phyloP scores from a whole-genome alignment of 768 basidiomycete genomes.

The Termitomyces sp. region DNA sequence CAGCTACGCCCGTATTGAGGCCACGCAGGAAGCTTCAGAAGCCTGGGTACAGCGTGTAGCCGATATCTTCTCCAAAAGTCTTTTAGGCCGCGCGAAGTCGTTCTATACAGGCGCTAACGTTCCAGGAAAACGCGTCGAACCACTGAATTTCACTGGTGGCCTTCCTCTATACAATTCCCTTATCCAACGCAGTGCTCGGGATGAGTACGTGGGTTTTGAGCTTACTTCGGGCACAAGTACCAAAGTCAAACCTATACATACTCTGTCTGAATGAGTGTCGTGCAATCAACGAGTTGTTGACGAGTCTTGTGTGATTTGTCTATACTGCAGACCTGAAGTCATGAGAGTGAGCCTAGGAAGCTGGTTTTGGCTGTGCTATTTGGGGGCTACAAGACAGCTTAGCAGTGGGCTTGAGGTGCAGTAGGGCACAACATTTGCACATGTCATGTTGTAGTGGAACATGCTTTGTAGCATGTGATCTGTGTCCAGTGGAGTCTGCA shows the following conservation, averaged over 20 bases:
- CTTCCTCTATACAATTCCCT: conserved; percentile 15
- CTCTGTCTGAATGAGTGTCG: not conserved
- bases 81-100: conserved; percentile 18
- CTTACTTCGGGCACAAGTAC: not conserved
- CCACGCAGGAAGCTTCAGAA: conserved; percentile 12
- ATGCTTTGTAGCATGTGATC: no score
- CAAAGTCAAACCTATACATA: not conserved
- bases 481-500: no score
- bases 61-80: conserved; percentile 8
- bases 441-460: no score
- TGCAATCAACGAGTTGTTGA: not conserved
- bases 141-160: conserved; percentile 21
- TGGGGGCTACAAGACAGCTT: no score
- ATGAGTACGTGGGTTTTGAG: conserved; percentile 13
- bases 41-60: conserved; percentile 11
- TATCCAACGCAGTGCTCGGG: conserved; percentile 14
- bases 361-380: no score
- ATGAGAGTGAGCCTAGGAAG: no score
- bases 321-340: not conserved
- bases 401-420: no score
- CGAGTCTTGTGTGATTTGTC: not conserved
- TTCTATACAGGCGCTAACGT: conserved; percentile 24
- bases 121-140: conserved; percentile 17
- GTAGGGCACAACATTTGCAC: no score
- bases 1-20: conserved; percentile 9